A percentile compares a stretch with the other conserved stretches of the same genome.
phyloP scores from a whole-genome alignment of 2,329 filamentous ascomycete genomes.

The Trichoderma afroharzianum region DNA sequence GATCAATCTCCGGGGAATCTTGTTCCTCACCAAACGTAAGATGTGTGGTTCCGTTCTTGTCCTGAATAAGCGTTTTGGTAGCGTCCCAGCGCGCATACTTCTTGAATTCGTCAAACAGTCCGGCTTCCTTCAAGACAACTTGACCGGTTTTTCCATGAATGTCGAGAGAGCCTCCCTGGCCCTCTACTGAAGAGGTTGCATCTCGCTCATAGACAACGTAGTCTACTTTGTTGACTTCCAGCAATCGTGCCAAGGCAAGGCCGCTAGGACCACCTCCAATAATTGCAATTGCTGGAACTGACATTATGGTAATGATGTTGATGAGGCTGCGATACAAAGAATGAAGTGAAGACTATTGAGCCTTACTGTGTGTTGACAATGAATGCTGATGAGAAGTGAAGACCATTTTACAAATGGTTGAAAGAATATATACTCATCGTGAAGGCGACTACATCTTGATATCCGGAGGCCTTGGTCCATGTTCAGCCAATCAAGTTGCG shows the following conservation, averaged over 20 bases:
- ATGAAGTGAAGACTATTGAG: background rate
- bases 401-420: background rate
- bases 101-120: conserved; percentile 48
- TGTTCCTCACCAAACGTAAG: conserved; percentile 27
- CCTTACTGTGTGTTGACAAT: background rate
- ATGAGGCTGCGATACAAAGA: background rate
- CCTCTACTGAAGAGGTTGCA: conserved; percentile 36
- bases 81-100: conserved; percentile 42
- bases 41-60: conserved; percentile 37
- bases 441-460: background rate
- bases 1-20: conserved; percentile 39
- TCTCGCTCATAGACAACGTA: conserved; percentile 51
- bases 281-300: conserved; percentile 38
- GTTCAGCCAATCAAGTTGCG: background rate
- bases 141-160: conserved; percentile 51
- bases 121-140: conserved; percentile 47
- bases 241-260: conserved; percentile 44
- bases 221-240: conserved; percentile 44
- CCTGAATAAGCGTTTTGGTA: conserved; percentile 48
- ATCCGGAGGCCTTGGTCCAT: background rate
- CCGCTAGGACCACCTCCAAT: conserved; percentile 44
- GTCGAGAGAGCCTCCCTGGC: conserved; percentile 53
- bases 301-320: background rate
- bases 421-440: background rate
- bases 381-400: background rate